Base-by-base conservation (phyloP, 2,329 filamentous ascomycete genomes). In the Ascomycota sp. region DNA sequence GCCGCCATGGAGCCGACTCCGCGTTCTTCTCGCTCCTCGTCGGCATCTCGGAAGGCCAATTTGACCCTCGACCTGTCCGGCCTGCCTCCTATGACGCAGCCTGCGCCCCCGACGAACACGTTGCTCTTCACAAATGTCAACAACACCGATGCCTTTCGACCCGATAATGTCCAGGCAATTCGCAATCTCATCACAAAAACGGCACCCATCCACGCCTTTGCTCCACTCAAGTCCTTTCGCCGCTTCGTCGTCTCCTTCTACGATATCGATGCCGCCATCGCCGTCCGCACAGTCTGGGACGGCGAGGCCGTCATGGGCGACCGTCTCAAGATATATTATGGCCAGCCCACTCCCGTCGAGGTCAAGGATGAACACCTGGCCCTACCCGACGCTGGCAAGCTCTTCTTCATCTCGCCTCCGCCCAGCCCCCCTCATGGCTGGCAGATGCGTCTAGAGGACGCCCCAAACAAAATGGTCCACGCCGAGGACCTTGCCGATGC, bases 101-200 rank as follows among this genome's bases (percentile, higher is more conserved):
- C 79, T n/a, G 72, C 77, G 24, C 69, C 74, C 35, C 76, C 78
- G 6, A 78, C 76, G 43, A 89, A 89, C 60, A 89, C 80, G 0
- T 72, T 89, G 36, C 70, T 89, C 47, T 76, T 89, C 49, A 89
- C 80, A 46, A 82, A 82, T 57, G 69, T 89, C 38, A 59, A 73
- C 47, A 69, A 80, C 42, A 57, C 64, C 38, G 72, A 76, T 46
- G 72, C 82, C 57, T 89, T 86, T 63, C 62, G 68, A 37, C 62
- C 76, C 12, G 66, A 75, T 40, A 82, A 81, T 54, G 64, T 86
- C 38, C 68, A 76, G 45, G 71, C 67, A 39, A 78, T 86, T 46
- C 74, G 72, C 49, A 64, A 72, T 35, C 69, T 81, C 38, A 73
- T 89, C 51, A 59, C 68, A 46, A 54, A 66, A 33, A 70, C 73